These are phyloP conservation scores for Diaporthe batatas DNA, from an alignment of 2,329 filamentous ascomycete species.

Conservation along the genomic window DNA sequence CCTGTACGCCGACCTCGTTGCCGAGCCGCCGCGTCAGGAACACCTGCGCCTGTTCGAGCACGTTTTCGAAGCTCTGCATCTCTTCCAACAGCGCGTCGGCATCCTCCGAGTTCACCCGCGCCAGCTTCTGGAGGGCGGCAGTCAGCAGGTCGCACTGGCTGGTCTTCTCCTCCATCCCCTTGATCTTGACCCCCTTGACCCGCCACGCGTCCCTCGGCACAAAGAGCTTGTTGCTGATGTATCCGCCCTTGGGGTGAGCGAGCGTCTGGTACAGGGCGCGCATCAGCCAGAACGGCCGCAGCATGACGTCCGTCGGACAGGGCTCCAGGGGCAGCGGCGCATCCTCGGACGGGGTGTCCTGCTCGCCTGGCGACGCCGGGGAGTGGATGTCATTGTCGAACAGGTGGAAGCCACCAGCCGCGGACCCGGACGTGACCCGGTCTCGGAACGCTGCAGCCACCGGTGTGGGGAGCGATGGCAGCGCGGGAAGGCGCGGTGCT, in stretches of 20 bases:
- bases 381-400: constrained; percentile 89
- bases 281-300: constrained; percentile 99
- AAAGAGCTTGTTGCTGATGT: constrained; percentile 91
- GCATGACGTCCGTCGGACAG: constrained; percentile 87
- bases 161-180: constrained; percentile 92
- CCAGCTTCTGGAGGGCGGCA: constrained; percentile 86
- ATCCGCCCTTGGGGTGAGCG: constrained; percentile 90
- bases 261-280: constrained; percentile 93
- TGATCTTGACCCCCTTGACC: constrained; percentile 93
- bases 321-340: constrained; percentile 86
- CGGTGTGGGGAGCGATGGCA: constrained; percentile 78
- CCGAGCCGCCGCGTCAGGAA: constrained; percentile 86
- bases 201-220: constrained; percentile 93
- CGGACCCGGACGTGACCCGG: constrained; percentile 67
- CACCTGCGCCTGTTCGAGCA: constrained; percentile 88
- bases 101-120: constrained; percentile 87
- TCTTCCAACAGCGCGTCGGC: constrained; percentile 94
- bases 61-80: constrained; percentile 88
- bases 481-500: constrained; percentile 64
- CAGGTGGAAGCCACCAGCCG: constrained; percentile 78
- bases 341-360: constrained; percentile 67
- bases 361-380: constrained; percentile 72
- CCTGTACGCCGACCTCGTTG: constrained; percentile 90
- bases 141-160: constrained; percentile 92
- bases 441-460: constrained; percentile 73